These are phyloP conservation scores for Aspergillus amoenus DNA, from an alignment of 2,329 filamentous ascomycete genomes.

Conservation along the genomic window DNA sequence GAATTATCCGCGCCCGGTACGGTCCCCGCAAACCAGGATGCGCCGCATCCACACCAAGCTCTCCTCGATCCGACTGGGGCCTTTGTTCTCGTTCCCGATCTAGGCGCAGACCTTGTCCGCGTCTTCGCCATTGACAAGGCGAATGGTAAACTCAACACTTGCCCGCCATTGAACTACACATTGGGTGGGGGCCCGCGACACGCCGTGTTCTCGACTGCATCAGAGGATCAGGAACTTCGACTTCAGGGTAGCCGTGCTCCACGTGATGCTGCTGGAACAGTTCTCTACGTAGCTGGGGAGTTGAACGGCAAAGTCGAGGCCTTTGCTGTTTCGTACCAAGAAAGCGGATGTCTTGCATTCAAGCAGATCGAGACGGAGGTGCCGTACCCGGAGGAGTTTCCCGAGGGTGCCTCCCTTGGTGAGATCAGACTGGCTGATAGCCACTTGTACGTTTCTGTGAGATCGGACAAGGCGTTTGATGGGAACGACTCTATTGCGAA, in stretches of 20 bases:
- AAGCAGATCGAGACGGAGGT: slow-evolving; percentile 23
- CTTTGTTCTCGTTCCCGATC: slow-evolving; percentile 65
- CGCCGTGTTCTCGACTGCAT: slow-evolving; percentile 53
- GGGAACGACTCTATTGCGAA: slow-evolving; percentile 32
- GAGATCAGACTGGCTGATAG: slow-evolving; percentile 26
- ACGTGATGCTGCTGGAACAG: background rate
- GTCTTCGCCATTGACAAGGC: slow-evolving; percentile 54
- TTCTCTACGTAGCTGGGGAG: slow-evolving; percentile 56
- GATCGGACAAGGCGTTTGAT: slow-evolving; percentile 29
- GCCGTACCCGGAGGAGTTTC: slow-evolving; percentile 29
- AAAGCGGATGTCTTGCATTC: slow-evolving; percentile 28
- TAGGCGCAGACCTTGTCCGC: slow-evolving; percentile 64
- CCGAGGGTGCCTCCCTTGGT: slow-evolving; percentile 26
- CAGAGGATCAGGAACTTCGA: background rate
- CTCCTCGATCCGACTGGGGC: slow-evolving; percentile 63
- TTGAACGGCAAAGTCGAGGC: slow-evolving; percentile 53
- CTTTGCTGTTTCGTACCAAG: slow-evolving; percentile 40
- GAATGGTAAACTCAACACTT: slow-evolving; percentile 46
- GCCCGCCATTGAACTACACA: slow-evolving; percentile 43
- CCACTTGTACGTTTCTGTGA: slow-evolving; percentile 33
- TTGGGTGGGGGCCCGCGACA: slow-evolving; percentile 66
- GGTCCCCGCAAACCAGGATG: slow-evolving; percentile 50
- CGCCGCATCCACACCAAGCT: slow-evolving; percentile 64
- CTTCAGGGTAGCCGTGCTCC: background rate
- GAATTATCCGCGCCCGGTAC: slow-evolving; percentile 37